Evolutionary conservation across 192 early-diverging fungal species (phyloP).

Genomic region (Obelidium mucronatum): DNA sequence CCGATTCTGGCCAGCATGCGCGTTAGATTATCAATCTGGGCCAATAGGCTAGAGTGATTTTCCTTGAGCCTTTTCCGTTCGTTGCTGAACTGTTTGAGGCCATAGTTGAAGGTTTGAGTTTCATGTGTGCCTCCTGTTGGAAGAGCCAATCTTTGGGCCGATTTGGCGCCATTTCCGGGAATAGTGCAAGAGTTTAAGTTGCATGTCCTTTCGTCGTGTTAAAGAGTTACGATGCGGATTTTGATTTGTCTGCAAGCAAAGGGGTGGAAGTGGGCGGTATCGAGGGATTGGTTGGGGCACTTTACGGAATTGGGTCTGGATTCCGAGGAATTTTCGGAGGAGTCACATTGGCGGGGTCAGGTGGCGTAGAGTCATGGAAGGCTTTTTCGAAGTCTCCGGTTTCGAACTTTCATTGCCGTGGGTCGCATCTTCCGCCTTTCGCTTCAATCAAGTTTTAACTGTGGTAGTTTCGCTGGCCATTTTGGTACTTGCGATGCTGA

Average conservation of each 20-base stretch:
- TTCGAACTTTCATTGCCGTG: background rate
- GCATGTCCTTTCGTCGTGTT: background rate
- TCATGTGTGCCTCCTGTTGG: no score
- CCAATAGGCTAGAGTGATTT: background rate
- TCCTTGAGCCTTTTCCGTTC: background rate
- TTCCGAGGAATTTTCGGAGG: background rate
- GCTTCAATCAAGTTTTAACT: background rate
- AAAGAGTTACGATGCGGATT: background rate
- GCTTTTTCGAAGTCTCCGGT: background rate
- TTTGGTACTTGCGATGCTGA: background rate
- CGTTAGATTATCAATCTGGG: background rate
- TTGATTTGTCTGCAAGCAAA: background rate
- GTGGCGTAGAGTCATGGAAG: background rate
- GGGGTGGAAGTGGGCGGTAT: background rate
- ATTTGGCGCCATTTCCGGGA: no score
- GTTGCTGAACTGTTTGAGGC: background rate
- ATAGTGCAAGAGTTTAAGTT: no score
- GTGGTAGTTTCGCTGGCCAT: background rate
- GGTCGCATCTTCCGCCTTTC: background rate
- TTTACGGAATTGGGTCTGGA: background rate
- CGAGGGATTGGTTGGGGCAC: background rate
- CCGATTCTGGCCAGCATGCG: background rate
- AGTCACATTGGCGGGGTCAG: background rate
- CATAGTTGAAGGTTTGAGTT: no score
- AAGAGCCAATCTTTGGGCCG: no score